Percentiles rank a stretch among this genome's conserved stretches.
Conservation (phyloP, 768 basidiomycete genomes). For the Rhodosporidiobolus sp. region DNA sequence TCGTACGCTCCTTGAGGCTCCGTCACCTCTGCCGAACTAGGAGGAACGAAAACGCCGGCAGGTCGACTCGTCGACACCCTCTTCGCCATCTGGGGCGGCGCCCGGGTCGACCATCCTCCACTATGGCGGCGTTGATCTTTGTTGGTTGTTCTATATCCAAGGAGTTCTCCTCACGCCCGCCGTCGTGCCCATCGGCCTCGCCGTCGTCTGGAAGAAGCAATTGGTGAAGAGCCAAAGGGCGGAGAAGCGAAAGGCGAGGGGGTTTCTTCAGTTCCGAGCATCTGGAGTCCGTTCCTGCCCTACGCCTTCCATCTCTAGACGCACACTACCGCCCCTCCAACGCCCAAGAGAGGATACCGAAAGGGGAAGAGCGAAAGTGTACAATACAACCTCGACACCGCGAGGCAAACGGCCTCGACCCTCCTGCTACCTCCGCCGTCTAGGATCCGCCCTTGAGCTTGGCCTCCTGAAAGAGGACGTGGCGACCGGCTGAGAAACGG, state of each 20-base stretch:
- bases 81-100: slow-evolving; percentile 23
- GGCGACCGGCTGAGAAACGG: slow-evolving; percentile 21
- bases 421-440: background rate
- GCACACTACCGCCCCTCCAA: too few species aligned
- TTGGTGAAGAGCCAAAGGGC: too few species aligned
- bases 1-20: slow-evolving; percentile 11
- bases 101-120: slow-evolving; percentile 18
- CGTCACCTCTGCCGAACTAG: too few species aligned
- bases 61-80: background rate
- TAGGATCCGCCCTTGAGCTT: slow-evolving; percentile 37
- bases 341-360: too few species aligned
- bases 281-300: too few species aligned
- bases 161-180: slow-evolving; percentile 28
- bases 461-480: slow-evolving; percentile 38
- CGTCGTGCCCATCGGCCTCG: slow-evolving; percentile 61
- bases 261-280: too few species aligned
- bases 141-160: slow-evolving; percentile 11
- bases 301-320: too few species aligned
- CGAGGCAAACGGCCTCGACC: background rate
- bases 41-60: too few species aligned
- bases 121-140: slow-evolving; percentile 20
- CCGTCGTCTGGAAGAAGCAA: slow-evolving; percentile 79
- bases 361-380: too few species aligned
- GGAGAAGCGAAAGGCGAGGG: too few species aligned
- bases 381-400: too few species aligned